These are phyloP conservation scores for Hyphopichia wangnamkhiaoensis DNA, from an alignment of 1,139 yeast genomes.

Conservation along the genomic window DNA sequence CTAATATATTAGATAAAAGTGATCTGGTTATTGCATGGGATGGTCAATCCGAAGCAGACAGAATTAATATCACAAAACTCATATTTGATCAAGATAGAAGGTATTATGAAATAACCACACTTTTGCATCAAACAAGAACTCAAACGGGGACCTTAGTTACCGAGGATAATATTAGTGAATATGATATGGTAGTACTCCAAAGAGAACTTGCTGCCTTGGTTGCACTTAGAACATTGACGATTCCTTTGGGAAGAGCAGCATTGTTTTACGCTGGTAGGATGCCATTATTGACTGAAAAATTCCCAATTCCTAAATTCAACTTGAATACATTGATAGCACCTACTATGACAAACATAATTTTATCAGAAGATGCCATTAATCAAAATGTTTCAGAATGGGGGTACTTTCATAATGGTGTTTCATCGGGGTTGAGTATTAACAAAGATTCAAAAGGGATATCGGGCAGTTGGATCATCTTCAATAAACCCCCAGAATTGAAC, in stretches of 20 bases:
- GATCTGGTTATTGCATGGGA: constrained; percentile 63
- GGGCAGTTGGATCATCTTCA: constrained; percentile 92
- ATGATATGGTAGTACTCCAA: constrained; percentile 58
- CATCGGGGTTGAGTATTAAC: constrained; percentile 80
- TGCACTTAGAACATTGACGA: constrained; percentile 72
- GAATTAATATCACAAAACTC: constrained; percentile 63
- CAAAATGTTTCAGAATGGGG: constrained; percentile 73
- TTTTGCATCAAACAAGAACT: constrained; percentile 68
- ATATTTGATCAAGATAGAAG: constrained; percentile 80
- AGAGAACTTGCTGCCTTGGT: constrained; percentile 64
- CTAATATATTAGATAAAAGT: constrained; percentile 43
- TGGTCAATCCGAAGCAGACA: constrained; percentile 66
- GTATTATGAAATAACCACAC: constrained; percentile 70
- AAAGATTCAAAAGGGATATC: constrained; percentile 68
- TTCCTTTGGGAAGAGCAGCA: constrained; percentile 79
- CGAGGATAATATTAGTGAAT: constrained; percentile 49
- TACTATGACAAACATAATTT: constrained; percentile 59
- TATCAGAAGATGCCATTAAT: constrained; percentile 57
- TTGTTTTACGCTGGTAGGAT: constrained; percentile 66
- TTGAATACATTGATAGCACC: constrained; percentile 70
- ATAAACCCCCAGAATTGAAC: constrained; percentile 69
- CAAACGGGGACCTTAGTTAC: constrained; percentile 51
- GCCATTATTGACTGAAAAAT: constrained; percentile 83
- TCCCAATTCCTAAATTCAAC: constrained; percentile 76
- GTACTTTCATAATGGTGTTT: constrained; percentile 87